These are phyloP conservation scores for Naganishia vaughanmartiniae DNA, from an alignment of 768 basidiomycete genomes.

Conservation along the genomic window DNA sequence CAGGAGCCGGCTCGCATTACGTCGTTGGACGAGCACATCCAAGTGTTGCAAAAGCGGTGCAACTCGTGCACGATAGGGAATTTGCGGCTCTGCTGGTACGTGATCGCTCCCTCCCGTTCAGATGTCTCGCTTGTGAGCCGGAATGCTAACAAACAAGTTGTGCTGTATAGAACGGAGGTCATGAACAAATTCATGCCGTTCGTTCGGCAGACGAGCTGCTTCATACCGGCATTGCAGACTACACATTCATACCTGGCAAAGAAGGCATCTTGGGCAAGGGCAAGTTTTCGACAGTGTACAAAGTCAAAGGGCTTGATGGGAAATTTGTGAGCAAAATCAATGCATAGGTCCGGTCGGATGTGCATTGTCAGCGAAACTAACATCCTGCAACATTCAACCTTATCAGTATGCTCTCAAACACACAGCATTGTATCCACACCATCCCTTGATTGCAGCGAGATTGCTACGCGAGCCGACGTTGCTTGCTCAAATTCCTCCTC, in stretches of 20 bases:
- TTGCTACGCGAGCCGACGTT: slow-evolving; percentile 55
- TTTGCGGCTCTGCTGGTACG: slow-evolving; percentile 12
- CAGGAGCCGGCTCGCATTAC: slow-evolving; percentile 22
- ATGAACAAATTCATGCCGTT: slow-evolving; percentile 28
- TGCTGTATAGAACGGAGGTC: background rate
- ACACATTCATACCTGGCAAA: slow-evolving; percentile 44
- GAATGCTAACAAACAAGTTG: background rate
- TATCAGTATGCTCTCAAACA: slow-evolving; percentile 55
- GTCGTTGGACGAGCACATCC: slow-evolving; percentile 6
- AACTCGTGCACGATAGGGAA: background rate
- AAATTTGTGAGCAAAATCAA: slow-evolving; percentile 42
- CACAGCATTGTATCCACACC: slow-evolving; percentile 55
- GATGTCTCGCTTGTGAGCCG: background rate
- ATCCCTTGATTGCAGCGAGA: slow-evolving; percentile 55
- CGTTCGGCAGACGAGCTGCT: slow-evolving; percentile 50
- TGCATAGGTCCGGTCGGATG: background rate
- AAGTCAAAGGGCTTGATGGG: slow-evolving; percentile 48
- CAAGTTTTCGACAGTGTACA: slow-evolving; percentile 54
- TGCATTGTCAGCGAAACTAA: background rate
- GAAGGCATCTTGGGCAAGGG: slow-evolving; percentile 52
- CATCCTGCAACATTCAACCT: background rate
- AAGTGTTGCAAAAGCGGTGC: background rate
- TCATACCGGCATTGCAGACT: slow-evolving; percentile 50
- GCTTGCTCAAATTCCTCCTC: slow-evolving; percentile 53
- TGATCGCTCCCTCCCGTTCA: background rate